Conservation (phyloP, 306 rosid genomes). For the Vigna radiata region DNA sequence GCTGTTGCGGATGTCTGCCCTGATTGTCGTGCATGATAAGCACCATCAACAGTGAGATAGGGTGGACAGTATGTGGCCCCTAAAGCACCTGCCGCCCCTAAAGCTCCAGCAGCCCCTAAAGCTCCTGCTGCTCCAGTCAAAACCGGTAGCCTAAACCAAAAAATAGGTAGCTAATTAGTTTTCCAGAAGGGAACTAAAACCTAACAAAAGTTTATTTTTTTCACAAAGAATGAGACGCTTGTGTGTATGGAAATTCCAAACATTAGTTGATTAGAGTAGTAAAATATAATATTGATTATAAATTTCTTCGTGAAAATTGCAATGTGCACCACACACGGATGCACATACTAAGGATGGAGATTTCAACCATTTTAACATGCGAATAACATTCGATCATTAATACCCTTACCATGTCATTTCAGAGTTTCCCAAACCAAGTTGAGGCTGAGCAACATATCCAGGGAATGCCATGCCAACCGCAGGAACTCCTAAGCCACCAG, state of each 20-base stretch:
- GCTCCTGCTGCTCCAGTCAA: conserved; percentile 98
- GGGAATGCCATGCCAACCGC: conserved; percentile 99
- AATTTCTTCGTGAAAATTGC: neutral
- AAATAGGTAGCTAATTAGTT: conserved; percentile 10
- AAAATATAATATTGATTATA: neutral
- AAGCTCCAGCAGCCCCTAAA: conserved; percentile 75
- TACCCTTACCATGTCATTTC: conserved; percentile 89
- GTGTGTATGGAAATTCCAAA: neutral
- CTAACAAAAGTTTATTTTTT: neutral
- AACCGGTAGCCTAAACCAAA: conserved; percentile 79
- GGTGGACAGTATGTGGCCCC: conserved; percentile 88
- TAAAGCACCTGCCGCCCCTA: conserved; percentile 93
- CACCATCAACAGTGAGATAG: conserved; percentile 82
- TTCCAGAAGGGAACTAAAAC: conserved; percentile 2
- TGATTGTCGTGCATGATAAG: conserved; percentile 74
- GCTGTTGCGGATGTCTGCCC: conserved; percentile 75
- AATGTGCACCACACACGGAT: neutral
- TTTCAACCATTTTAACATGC: conserved; percentile 14
- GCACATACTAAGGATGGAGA: neutral
- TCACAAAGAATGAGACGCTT: neutral
- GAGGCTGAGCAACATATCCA: conserved; percentile 92
- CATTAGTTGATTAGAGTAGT: neutral
- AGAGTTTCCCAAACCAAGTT: conserved; percentile 86
- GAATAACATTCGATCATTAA: conserved; percentile 18
- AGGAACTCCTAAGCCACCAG: conserved; percentile 98